Percentiles rank a stretch among this genome's conserved stretches.
Conservation (phyloP, 2,329 filamentous ascomycete species). For the Neopestalotiopsis sp. region DNA sequence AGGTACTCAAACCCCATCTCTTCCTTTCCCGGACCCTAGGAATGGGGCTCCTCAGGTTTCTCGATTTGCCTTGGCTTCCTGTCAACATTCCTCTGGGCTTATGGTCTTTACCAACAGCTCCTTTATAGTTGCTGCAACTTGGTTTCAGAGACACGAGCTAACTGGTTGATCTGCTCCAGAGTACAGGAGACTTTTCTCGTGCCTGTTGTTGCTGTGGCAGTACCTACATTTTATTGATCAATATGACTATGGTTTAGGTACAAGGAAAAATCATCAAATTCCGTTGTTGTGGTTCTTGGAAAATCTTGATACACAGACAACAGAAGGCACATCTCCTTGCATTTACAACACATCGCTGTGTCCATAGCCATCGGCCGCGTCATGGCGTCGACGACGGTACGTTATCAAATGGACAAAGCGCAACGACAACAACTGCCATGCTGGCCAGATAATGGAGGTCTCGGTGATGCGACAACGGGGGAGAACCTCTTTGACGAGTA, state of each 20-base stretch:
- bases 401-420: conserved; percentile 38
- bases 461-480: conserved; percentile 26
- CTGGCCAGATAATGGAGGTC: conserved; percentile 38
- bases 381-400: conserved; percentile 38
- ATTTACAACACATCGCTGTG: conserved; percentile 19
- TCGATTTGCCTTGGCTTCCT: conserved; percentile 28
- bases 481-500: conserved; percentile 42
- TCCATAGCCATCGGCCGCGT: conserved; percentile 18
- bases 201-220: conserved; percentile 38
- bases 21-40: conserved; percentile 24
- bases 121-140: conserved; percentile 25
- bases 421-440: conserved; percentile 26
- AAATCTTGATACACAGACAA: background rate
- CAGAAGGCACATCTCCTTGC: background rate
- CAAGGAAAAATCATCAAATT: conserved; percentile 25
- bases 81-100: conserved; percentile 36
- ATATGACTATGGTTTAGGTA: conserved; percentile 30
- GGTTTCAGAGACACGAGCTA: conserved; percentile 21
- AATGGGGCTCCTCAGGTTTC: conserved; percentile 31
- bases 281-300: conserved; percentile 19
- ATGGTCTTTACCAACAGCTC: conserved; percentile 17
- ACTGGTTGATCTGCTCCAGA: conserved; percentile 30
- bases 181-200: conserved; percentile 34
- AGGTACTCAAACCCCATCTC: background rate
- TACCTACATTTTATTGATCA: conserved; percentile 37